Evolutionary conservation across 371 early-diverging fungal genomes (phyloP).

Genomic region (Mortierella sp.): DNA sequence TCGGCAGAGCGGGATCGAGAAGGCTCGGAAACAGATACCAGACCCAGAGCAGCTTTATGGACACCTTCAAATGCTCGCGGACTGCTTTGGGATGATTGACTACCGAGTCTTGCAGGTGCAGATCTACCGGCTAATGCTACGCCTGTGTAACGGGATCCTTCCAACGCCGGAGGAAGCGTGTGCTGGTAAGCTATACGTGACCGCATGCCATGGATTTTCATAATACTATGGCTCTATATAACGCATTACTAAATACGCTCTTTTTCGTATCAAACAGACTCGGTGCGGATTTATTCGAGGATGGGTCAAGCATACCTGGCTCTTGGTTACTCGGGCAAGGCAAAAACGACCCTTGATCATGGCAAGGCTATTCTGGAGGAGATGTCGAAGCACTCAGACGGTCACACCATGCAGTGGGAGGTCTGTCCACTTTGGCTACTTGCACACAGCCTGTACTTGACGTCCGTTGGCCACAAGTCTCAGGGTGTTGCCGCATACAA

Average conservation of each 20-base stretch:
- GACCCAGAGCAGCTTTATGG: slow-evolving; percentile 44
- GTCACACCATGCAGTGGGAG: neutral
- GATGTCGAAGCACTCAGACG: slow-evolving; percentile 12
- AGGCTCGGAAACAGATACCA: slow-evolving; percentile 13
- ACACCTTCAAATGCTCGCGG: slow-evolving; percentile 54
- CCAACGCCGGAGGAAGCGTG: slow-evolving; percentile 23
- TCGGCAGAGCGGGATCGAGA: slow-evolving; percentile 10
- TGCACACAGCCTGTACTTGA: slow-evolving; percentile 42
- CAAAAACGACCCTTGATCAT: slow-evolving; percentile 66
- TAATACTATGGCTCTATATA: neutral
- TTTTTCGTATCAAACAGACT: slow-evolving; percentile 50
- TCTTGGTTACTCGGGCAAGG: slow-evolving; percentile 79
- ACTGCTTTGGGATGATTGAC: slow-evolving; percentile 51
- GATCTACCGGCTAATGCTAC: slow-evolving; percentile 42
- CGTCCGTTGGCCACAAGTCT: slow-evolving; percentile 31
- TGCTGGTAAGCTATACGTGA: slow-evolving; percentile 19
- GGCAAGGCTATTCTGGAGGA: slow-evolving; percentile 62
- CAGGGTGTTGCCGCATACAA: slow-evolving; percentile 39
- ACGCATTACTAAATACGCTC: neutral
- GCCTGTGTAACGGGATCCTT: slow-evolving; percentile 45
- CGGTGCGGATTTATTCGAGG: slow-evolving; percentile 62
- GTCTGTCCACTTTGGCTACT: slow-evolving; percentile 43
- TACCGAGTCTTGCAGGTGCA: slow-evolving; percentile 51
- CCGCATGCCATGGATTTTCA: neutral
- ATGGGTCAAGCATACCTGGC: slow-evolving; percentile 69